Percentiles rank a stretch among this genome's conserved stretches.
phyloP scores from a whole-genome alignment of 768 basidiomycete species.

The Pisolithus marmoratus region DNA sequence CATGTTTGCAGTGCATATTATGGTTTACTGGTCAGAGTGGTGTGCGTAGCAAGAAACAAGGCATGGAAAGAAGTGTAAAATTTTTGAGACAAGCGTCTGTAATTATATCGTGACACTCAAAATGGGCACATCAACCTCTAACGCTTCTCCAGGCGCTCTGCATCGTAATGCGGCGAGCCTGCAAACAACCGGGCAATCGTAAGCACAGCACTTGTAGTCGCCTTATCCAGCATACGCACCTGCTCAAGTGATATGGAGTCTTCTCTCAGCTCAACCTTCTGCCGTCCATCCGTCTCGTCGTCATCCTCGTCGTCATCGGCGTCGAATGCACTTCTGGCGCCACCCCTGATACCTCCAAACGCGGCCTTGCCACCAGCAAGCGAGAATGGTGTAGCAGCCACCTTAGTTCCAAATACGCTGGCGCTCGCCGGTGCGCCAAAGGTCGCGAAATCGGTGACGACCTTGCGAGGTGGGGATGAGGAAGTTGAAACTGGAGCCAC shows the following conservation, averaged over 20 bases:
- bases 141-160: constrained; percentile 85
- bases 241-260: constrained; percentile 91
- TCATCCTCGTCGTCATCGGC: constrained; percentile 76
- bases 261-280: constrained; percentile 72
- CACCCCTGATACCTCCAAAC: constrained; percentile 68
- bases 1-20: background rate
- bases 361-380: constrained; percentile 77
- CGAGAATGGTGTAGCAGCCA: constrained; percentile 74
- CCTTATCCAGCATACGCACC: constrained; percentile 37
- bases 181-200: constrained; percentile 6
- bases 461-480: constrained; percentile 77
- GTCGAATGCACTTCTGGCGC: constrained; percentile 33
- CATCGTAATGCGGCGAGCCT: constrained; percentile 83
- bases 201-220: constrained; percentile 1
- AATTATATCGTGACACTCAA: background rate
- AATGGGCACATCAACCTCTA: constrained; percentile 37
- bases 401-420: constrained; percentile 82
- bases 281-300: constrained; percentile 53
- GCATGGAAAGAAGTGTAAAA: background rate
- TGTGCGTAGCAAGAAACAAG: background rate
- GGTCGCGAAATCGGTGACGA: constrained; percentile 83
- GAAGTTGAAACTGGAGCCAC: constrained; percentile 19
- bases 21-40: background rate
- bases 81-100: background rate
- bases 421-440: constrained; percentile 72